Evolutionary conservation across 2,329 filamentous ascomycete species (phyloP).

Genomic region (Fusarium circinatum): DNA sequence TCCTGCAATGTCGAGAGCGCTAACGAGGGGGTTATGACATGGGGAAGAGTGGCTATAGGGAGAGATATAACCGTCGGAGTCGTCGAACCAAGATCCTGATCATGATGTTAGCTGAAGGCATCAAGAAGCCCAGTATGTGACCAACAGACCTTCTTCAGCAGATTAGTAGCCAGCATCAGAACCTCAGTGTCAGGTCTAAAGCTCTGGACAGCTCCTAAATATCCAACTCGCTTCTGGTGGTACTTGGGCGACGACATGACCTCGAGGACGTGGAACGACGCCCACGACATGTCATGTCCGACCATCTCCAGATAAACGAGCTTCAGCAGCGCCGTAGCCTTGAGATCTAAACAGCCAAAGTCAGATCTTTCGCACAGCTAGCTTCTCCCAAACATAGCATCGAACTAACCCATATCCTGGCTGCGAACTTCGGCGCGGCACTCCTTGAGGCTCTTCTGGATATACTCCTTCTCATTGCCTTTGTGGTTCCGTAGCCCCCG

Average conservation of each 20-base stretch:
- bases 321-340: constrained; percentile 95
- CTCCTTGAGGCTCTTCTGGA: constrained; percentile 92
- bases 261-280: constrained; percentile 96
- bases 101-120: not conserved
- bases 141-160: constrained; percentile 83
- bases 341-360: constrained; percentile 73
- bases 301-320: constrained; percentile 99
- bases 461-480: constrained; percentile 93
- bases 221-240: constrained; percentile 93
- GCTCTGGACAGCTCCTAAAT: constrained; percentile 94
- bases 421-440: constrained; percentile 92
- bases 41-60: constrained; percentile 89
- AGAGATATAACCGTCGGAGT: constrained; percentile 82
- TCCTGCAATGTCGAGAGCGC: constrained; percentile 90
- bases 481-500: constrained; percentile 95
- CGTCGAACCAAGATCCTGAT: constrained; percentile 75
- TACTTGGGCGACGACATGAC: constrained; percentile 98
- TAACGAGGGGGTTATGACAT: constrained; percentile 91
- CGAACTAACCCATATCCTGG: constrained; percentile 84
- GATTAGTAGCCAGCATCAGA: constrained; percentile 95
- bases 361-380: not conserved
- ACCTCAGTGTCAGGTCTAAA: constrained; percentile 97
- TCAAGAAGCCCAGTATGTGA: not conserved
- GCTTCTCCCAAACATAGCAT: not conserved
- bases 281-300: constrained; percentile 99